Base-by-base conservation (phyloP, 192 early-diverging fungal genomes). In the Umbelopsis sp. region DNA sequence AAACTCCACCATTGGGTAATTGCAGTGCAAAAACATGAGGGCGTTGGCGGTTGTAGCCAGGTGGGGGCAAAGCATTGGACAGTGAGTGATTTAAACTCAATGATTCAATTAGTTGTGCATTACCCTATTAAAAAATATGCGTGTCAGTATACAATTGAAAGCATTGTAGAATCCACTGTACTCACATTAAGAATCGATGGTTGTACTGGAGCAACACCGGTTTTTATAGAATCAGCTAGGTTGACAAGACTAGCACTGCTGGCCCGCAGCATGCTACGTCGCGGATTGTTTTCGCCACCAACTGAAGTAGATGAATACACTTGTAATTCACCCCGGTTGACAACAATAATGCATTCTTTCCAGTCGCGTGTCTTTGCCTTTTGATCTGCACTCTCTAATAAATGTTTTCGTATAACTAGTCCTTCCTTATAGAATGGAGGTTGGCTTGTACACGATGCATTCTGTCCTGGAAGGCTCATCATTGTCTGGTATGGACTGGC, bases 11-110 rank as follows among this genome's bases (percentile, higher is more conserved):
- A 69, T 92, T 89, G 1, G 86, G 81, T 46, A 94, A 81, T 69
- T 92, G 91, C 45, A 98, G 74, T 18, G 93, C 93, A 84, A 98
- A 97, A 23, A 94, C 93, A 71, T 92, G 82, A 48, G 87, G 89
- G 30, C 94, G 86, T 22, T 81, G 78, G 4, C 87, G 81, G 48
- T 88, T 92, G 74, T 97, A 95, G 18, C 95, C 94, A 1, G 93
- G 93, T 15, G 93, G 85, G 44, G 94, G 94, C 18, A 97, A 84
- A 45, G 88, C 83, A 69, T 91, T 94, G 37, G 94, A 87, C 73
- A 94, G 87, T 1, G 93, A 89, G 74, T 98, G 97, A 30, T 92
- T 87, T 11, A 97, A 79, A 53, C 71, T 74, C 46, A 88, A 75
- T 16, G 81, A 78, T 37, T 80, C 83, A 46, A 86, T 64, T 0